Percentiles rank a stretch among this genome's conserved stretches.
Conservation (phyloP, 495 filamentous ascomycete genomes). For the Annulohypoxylon bovei region DNA sequence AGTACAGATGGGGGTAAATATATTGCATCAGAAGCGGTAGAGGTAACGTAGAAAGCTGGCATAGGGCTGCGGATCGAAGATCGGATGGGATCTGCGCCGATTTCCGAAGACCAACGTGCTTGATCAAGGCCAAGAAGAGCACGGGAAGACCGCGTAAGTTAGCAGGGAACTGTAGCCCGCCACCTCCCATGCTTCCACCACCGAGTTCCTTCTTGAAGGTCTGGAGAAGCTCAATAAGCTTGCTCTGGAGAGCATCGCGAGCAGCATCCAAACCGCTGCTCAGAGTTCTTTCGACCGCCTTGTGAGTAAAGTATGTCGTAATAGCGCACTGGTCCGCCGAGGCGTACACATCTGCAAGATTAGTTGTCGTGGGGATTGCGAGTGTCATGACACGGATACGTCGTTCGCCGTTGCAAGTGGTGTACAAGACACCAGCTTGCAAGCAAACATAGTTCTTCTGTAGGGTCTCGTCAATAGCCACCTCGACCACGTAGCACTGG, state of each 20-base stretch:
- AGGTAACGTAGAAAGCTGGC: slow-evolving; percentile 90
- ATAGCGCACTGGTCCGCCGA: slow-evolving; percentile 94
- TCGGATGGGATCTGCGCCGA: slow-evolving; percentile 96
- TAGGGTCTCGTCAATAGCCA: slow-evolving; percentile 94
- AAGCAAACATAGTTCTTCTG: slow-evolving; percentile 94
- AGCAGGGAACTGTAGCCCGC: slow-evolving; percentile 90
- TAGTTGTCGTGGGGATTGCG: slow-evolving; percentile 90
- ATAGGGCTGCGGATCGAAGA: slow-evolving; percentile 92
- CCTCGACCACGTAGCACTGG: slow-evolving; percentile 98
- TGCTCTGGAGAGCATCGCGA: slow-evolving; percentile 86
- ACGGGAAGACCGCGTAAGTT: slow-evolving; percentile 89
- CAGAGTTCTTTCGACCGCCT: slow-evolving; percentile 91
- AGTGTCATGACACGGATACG: slow-evolving; percentile 95
- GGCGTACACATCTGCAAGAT: slow-evolving; percentile 89
- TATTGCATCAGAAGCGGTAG: slow-evolving; percentile 94
- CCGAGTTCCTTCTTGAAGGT: slow-evolving; percentile 98
- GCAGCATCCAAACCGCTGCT: slow-evolving; percentile 89
- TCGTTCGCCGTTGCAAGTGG: slow-evolving; percentile 96
- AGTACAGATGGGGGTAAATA: slow-evolving; percentile 94
- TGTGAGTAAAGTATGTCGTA: slow-evolving; percentile 94
- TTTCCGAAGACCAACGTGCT: slow-evolving; percentile 94
- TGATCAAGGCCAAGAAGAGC: slow-evolving; percentile 92
- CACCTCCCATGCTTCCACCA: slow-evolving; percentile 92
- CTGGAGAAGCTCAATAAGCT: slow-evolving; percentile 90
- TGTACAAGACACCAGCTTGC: slow-evolving; percentile 97